A percentile compares a stretch with the other conserved stretches of the same genome.
phyloP scores from a whole-genome alignment of 169 alveolate genomes.

The Babesia ovis region DNA sequence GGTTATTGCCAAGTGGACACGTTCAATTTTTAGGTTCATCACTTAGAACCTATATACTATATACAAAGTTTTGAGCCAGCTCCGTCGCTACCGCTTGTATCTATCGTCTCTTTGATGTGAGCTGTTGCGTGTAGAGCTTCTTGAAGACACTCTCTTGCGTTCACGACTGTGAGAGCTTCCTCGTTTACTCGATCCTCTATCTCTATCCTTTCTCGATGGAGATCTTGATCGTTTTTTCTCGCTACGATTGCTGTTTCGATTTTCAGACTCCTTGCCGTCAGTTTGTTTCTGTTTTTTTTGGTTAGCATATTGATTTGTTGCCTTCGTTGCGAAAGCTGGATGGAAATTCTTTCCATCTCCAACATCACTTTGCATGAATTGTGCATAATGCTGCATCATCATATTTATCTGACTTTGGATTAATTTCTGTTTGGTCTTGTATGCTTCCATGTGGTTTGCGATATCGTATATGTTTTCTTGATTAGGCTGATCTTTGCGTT shows the following conservation, averaged over 20 bases:
- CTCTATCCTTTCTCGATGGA: constrained; percentile 12
- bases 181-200: background rate
- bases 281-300: background rate
- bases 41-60: too few species aligned
- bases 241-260: background rate
- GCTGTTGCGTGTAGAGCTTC: background rate
- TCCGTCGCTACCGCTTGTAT: too few species aligned
- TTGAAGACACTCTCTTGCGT: background rate
- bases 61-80: too few species aligned
- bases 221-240: background rate
- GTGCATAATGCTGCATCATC: constrained; percentile 24
- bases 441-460: constrained; percentile 31
- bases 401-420: background rate
- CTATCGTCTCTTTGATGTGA: constrained; percentile 1
- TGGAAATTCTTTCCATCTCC: constrained; percentile 2
- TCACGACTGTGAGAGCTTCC: background rate
- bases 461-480: constrained; percentile 1
- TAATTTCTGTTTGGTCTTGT: background rate
- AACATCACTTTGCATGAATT: background rate
- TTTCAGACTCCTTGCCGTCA: background rate
- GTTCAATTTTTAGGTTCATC: too few species aligned
- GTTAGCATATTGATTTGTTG: background rate
- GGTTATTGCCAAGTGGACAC: too few species aligned
- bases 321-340: background rate
- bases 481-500: constrained; percentile 1